phyloP scores from a whole-genome alignment of 352 stramenopile species.

The Phytophthora ohioensis region DNA sequence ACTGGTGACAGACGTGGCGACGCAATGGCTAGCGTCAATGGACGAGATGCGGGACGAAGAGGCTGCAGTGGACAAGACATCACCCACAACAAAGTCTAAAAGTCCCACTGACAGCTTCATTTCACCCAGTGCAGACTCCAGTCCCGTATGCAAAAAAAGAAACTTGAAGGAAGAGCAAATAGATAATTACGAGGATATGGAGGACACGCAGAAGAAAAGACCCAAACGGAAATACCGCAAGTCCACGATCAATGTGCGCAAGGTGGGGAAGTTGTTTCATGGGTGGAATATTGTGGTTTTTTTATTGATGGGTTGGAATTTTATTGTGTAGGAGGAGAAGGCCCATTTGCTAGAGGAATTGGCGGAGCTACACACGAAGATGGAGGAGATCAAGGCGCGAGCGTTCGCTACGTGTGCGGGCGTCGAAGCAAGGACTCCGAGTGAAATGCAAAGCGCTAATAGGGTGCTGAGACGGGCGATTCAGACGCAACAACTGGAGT shows the following conservation, averaged over 20 bases:
- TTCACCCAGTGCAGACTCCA: conserved; percentile 13
- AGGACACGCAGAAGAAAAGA: conserved; percentile 18
- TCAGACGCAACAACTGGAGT: conserved; percentile 38
- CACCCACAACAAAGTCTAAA: neutral
- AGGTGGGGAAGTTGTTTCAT: conserved; percentile 15
- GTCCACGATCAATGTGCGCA: conserved; percentile 44
- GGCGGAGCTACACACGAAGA: conserved; percentile 38
- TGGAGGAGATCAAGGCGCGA: conserved; percentile 35
- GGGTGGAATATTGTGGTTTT: neutral
- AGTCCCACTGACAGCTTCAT: conserved; percentile 3
- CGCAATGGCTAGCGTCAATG: conserved; percentile 36
- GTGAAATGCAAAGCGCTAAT: conserved; percentile 39
- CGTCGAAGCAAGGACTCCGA: conserved; percentile 27
- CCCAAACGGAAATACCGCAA: conserved; percentile 41
- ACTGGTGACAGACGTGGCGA: conserved; percentile 37
- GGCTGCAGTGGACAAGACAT: neutral
- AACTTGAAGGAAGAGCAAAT: neutral
- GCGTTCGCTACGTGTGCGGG: conserved; percentile 27
- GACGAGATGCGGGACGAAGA: conserved; percentile 37
- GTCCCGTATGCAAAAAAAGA: conserved; percentile 23
- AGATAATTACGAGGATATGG: neutral
- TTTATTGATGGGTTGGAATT: conserved; percentile 15
- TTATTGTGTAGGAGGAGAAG: conserved; percentile 44
- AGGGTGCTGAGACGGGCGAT: conserved; percentile 38
- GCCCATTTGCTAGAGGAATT: conserved; percentile 41